Evolutionary conservation across 2,329 filamentous ascomycete species (phyloP).

Genomic region (Talaromyces sp.): DNA sequence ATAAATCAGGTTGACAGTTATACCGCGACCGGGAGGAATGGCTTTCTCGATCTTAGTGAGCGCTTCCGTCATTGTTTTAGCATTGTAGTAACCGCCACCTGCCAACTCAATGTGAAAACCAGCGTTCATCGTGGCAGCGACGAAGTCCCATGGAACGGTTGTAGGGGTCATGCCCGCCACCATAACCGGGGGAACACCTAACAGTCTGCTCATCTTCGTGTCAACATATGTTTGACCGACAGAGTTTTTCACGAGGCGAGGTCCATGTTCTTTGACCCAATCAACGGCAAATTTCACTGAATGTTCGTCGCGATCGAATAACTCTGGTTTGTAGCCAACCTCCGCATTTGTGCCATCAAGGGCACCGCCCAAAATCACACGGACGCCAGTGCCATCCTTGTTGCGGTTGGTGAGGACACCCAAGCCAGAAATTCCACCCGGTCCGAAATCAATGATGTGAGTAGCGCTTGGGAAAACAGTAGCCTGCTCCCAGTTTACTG

Average conservation of each 20-base stretch:
- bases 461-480: conserved; percentile 87
- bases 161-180: conserved; percentile 91
- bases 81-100: conserved; percentile 83
- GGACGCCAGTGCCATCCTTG: conserved; percentile 96
- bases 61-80: conserved; percentile 75
- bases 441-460: conserved; percentile 93
- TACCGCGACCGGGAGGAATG: conserved; percentile 79
- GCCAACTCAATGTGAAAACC: conserved; percentile 92
- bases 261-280: conserved; percentile 96
- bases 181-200: conserved; percentile 81
- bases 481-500: conserved; percentile 93
- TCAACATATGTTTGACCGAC: conserved; percentile 87
- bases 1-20: conserved; percentile 86
- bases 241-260: conserved; percentile 84
- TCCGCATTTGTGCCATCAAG: conserved; percentile 85
- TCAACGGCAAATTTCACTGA: conserved; percentile 92
- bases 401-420: conserved; percentile 96
- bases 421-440: conserved; percentile 91
- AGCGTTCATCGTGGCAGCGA: conserved; percentile 86
- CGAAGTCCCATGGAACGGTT: conserved; percentile 87
- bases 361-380: conserved; percentile 90
- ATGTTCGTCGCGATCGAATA: conserved; percentile 94
- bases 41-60: conserved; percentile 77
- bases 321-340: conserved; percentile 94
- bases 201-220: conserved; percentile 87